phyloP scores from a whole-genome alignment of 345 rosid species.

The Sisymbrium irio region DNA sequence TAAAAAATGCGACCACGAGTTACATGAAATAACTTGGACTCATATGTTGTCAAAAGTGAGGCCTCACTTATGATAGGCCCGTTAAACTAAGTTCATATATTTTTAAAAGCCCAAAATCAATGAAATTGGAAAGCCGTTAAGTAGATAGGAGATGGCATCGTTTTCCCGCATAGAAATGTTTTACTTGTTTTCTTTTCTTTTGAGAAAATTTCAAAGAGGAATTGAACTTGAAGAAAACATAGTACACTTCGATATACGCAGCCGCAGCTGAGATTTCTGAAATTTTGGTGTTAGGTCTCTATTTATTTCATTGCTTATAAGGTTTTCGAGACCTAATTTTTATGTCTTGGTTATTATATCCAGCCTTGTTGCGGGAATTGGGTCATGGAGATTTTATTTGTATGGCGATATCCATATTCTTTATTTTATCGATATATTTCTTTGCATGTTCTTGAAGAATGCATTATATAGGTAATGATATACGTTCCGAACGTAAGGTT shows the following conservation, averaged over 20 bases:
- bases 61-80: neutral
- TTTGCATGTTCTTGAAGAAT: no score
- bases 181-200: neutral
- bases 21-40: neutral
- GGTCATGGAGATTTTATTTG: no score
- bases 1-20: no score
- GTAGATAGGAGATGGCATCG: neutral
- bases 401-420: neutral
- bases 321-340: no score
- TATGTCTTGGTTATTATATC: no score
- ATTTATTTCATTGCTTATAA: no score
- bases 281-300: no score
- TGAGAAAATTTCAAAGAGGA: neutral
- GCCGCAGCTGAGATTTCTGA: no score
- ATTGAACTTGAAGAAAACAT: neutral
- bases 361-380: no score
- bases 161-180: neutral
- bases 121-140: neutral
- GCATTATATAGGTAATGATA: no score
- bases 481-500: neutral
- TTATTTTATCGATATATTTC: neutral
- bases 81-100: neutral
- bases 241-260: neutral
- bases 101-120: neutral
- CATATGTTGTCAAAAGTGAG: neutral